These are phyloP conservation scores for Plasmodium reichenowi DNA, from an alignment of 169 alveolate species.

Conservation along the genomic window DNA sequence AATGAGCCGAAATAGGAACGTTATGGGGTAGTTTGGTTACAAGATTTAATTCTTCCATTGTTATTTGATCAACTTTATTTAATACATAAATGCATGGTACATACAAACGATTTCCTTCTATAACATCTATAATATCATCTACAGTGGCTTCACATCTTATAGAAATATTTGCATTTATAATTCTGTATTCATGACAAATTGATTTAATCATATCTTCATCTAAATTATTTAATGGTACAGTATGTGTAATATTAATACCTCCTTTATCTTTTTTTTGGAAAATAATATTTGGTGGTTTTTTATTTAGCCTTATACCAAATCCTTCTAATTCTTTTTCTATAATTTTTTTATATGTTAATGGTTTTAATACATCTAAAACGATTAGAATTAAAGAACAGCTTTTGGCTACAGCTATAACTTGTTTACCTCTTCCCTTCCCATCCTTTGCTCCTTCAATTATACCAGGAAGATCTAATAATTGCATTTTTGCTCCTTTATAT, in stretches of 20 bases:
- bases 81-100: slow-evolving; percentile 95
- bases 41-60: slow-evolving; percentile 92
- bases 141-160: slow-evolving; percentile 96
- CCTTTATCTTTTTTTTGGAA: slow-evolving; percentile 85
- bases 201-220: slow-evolving; percentile 87
- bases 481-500: slow-evolving; percentile 96
- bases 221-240: slow-evolving; percentile 84
- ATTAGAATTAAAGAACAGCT: slow-evolving; percentile 95
- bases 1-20: slow-evolving; percentile 94
- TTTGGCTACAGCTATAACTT: slow-evolving; percentile 98
- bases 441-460: slow-evolving; percentile 97
- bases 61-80: slow-evolving; percentile 94
- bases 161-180: slow-evolving; percentile 94
- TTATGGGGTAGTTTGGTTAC: slow-evolving; percentile 96
- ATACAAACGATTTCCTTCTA: slow-evolving; percentile 96
- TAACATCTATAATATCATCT: slow-evolving; percentile 98
- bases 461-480: slow-evolving; percentile 98
- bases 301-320: slow-evolving; percentile 97
- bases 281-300: slow-evolving; percentile 93
- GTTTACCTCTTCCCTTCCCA: slow-evolving; percentile 98
- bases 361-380: slow-evolving; percentile 96
- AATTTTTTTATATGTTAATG: slow-evolving; percentile 93
- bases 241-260: slow-evolving; percentile 86
- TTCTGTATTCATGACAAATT: slow-evolving; percentile 94
- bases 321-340: slow-evolving; percentile 97